Evolutionary conservation across 106 monocot genomes (phyloP).

Genomic region (Dendrobium officinale): DNA sequence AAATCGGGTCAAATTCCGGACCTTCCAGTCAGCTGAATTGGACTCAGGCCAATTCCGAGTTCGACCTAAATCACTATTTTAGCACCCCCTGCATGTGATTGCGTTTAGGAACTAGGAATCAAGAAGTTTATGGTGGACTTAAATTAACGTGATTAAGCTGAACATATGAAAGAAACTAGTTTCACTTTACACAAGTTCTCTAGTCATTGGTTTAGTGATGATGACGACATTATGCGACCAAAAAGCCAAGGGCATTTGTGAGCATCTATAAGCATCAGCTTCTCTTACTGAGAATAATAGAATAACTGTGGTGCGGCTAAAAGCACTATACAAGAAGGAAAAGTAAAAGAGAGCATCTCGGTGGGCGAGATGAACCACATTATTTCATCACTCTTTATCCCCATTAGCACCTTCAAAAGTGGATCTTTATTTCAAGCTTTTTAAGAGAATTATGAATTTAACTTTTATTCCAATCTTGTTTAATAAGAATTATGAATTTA

Average conservation of each 20-base stretch:
- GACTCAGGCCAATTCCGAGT: too few species aligned
- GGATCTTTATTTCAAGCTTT: constrained; percentile 1
- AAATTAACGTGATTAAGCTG: too few species aligned
- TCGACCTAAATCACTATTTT: too few species aligned
- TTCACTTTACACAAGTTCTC: too few species aligned
- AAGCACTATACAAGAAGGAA: not conserved
- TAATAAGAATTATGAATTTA: too few species aligned
- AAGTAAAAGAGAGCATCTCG: not conserved
- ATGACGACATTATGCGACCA: not conserved
- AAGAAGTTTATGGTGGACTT: too few species aligned
- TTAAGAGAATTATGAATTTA: not conserved
- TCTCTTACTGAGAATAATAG: not conserved
- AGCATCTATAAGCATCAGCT: not conserved
- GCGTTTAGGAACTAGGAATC: too few species aligned
- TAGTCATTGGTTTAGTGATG: not conserved
- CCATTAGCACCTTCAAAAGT: not conserved
- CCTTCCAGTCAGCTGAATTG: too few species aligned
- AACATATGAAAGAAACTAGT: too few species aligned
- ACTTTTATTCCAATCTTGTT: not conserved
- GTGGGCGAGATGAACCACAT: not conserved
- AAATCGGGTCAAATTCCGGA: too few species aligned
- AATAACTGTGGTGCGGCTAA: not conserved
- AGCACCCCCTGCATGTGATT: too few species aligned
- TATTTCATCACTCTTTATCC: not conserved
- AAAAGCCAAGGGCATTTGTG: not conserved